A percentile compares a stretch with the other conserved stretches of the same genome.
phyloP scores from a whole-genome alignment of 352 stramenopile genomes.

The Pythium apleroticum region DNA sequence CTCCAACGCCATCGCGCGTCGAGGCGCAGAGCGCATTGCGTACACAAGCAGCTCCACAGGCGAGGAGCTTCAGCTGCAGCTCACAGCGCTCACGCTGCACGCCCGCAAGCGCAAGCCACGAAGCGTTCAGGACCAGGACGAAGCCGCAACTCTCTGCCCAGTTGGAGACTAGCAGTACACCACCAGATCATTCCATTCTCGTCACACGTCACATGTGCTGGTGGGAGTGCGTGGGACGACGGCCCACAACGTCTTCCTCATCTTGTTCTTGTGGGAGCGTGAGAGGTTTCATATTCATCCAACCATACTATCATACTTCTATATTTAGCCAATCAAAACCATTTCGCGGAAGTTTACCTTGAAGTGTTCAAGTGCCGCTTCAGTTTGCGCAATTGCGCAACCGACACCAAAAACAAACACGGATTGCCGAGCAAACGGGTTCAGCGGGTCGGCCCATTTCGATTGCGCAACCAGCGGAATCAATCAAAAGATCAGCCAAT shows the following conservation, averaged over 20 bases:
- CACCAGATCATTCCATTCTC: not conserved
- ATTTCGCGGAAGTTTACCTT: slow-evolving; percentile 5
- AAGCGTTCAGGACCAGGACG: not conserved
- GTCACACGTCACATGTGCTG: not conserved
- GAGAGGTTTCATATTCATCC: not conserved
- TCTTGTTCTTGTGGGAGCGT: slow-evolving; percentile 33
- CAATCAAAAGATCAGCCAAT: not conserved
- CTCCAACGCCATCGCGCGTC: slow-evolving; percentile 33
- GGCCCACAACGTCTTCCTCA: slow-evolving; percentile 14
- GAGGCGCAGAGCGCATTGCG: not conserved
- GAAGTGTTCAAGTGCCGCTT: slow-evolving; percentile 19
- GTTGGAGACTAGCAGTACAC: not conserved
- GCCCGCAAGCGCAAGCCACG: not conserved
- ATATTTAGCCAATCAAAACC: slow-evolving; percentile 12
- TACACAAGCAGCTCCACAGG: slow-evolving; percentile 28
- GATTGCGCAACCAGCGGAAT: slow-evolving; percentile 27
- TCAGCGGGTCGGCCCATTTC: slow-evolving; percentile 18
- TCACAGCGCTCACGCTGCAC: slow-evolving; percentile 26
- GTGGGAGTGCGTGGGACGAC: not conserved
- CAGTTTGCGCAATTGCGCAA: slow-evolving; percentile 29
- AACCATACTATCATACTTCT: slow-evolving; percentile 4
- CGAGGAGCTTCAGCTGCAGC: slow-evolving; percentile 30
- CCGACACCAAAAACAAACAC: not conserved
- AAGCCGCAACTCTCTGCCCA: not conserved
- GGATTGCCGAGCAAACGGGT: not conserved